phyloP scores from a whole-genome alignment of 352 stramenopile genomes.

The Phytophthora cryptogea region DNA sequence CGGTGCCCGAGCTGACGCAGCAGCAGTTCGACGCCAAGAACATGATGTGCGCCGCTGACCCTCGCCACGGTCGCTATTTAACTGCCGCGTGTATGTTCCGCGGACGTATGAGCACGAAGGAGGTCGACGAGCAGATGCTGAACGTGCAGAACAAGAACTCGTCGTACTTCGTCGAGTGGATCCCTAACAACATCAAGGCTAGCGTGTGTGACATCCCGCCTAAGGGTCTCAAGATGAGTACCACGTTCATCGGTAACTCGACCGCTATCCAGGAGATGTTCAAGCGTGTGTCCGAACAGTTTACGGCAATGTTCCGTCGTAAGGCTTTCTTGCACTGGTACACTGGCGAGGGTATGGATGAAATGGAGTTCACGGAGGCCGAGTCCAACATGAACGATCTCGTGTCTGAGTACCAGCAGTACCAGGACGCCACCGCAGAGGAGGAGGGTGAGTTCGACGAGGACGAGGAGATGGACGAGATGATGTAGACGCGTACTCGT shows the following conservation, averaged over 20 bases:
- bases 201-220: conserved; percentile 99
- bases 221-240: conserved; percentile 98
- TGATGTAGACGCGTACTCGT: conserved; percentile 81
- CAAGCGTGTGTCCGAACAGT: conserved; percentile 99
- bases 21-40: conserved; percentile 99
- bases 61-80: conserved; percentile 98
- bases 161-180: conserved; percentile 99
- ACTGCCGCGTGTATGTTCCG: conserved; percentile 99
- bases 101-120: conserved; percentile 99
- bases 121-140: conserved; percentile 99
- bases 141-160: conserved; percentile 99
- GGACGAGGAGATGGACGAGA: conserved; percentile 94
- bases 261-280: conserved; percentile 99
- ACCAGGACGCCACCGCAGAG: conserved; percentile 99
- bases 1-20: conserved; percentile 98
- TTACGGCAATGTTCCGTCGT: conserved; percentile 99
- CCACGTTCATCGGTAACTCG: conserved; percentile 99
- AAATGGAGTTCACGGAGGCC: conserved; percentile 99
- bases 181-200: conserved; percentile 99
- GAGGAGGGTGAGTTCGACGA: conserved; percentile 98
- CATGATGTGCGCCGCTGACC: conserved; percentile 99
- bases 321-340: conserved; percentile 99
- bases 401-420: conserved; percentile 99
- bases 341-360: conserved; percentile 99
- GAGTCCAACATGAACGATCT: conserved; percentile 99